Evolutionary conservation across 2,329 filamentous ascomycete species (phyloP).

Genomic region (Colletotrichum sp.): DNA sequence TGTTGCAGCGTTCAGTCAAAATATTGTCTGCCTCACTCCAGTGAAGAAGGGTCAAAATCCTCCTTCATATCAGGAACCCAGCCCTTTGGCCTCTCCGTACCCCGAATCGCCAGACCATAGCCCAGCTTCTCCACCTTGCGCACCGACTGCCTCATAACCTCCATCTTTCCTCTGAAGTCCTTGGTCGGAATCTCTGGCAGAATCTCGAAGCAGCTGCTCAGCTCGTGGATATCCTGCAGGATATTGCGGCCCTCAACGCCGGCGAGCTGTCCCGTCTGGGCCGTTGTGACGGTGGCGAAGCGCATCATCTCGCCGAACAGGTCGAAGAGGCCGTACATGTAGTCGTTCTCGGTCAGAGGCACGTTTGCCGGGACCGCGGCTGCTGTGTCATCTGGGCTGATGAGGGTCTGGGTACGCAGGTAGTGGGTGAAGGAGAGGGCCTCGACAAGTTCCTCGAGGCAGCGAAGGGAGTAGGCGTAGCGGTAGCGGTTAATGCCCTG

Average conservation of each 20-base stretch:
- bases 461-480: conserved; percentile 81
- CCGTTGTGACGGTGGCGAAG: conserved; percentile 89
- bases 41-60: conserved; percentile 11
- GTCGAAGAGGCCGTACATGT: conserved; percentile 90
- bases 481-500: conserved; percentile 81
- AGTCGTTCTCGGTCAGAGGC: conserved; percentile 79
- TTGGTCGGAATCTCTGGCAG: conserved; percentile 64
- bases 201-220: conserved; percentile 79
- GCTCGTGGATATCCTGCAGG: conserved; percentile 78
- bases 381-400: conserved; percentile 68
- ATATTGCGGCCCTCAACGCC: conserved; percentile 59
- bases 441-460: conserved; percentile 94
- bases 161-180: conserved; percentile 78
- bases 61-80: conserved; percentile 81
- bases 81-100: conserved; percentile 86
- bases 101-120: conserved; percentile 87
- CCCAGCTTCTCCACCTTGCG: conserved; percentile 92
- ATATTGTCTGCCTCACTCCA: background rate
- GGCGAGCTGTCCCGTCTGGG: conserved; percentile 67
- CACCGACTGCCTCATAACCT: conserved; percentile 86
- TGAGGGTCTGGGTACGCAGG: conserved; percentile 76
- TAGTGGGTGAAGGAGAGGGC: conserved; percentile 90
- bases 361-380: conserved; percentile 58
- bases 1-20: background rate
- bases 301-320: conserved; percentile 97